A percentile compares a stretch with the other conserved stretches of the same genome.
These are phyloP conservation scores for Epipyxis sp. DNA, from an alignment of 108 stramenopile species.

Conservation along the genomic window DNA sequence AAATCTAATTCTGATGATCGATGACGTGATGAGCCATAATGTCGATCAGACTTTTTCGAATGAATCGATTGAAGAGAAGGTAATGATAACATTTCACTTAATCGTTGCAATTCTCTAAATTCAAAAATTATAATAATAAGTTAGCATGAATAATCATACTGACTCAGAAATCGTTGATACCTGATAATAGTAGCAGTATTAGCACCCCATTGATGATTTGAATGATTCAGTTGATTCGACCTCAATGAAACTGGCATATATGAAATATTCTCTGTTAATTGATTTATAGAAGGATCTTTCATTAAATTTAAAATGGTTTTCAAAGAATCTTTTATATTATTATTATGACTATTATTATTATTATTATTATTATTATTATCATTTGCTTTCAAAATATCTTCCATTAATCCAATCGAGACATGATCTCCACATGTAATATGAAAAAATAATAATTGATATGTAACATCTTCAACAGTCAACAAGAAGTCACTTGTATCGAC, in stretches of 20 bases:
- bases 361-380: no score
- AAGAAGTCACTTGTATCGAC: not conserved
- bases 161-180: not conserved
- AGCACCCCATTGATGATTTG: not conserved
- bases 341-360: no score
- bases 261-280: not conserved
- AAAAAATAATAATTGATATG: constrained; percentile 8
- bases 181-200: not conserved
- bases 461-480: not conserved
- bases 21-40: not conserved
- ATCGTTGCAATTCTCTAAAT: not conserved
- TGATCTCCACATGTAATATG: not conserved
- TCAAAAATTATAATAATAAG: not conserved
- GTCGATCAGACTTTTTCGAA: not conserved
- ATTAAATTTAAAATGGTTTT: constrained; percentile 6
- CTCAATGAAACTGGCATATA: not conserved
- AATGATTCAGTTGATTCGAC: not conserved
- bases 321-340: no score
- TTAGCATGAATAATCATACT: not conserved
- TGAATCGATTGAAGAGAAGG: not conserved
- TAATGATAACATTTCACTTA: not conserved
- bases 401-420: not conserved
- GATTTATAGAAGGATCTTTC: not conserved
- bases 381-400: not conserved
- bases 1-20: not conserved